Conservation (phyloP, 768 basidiomycete genomes). For the Naganishia randhawae region DNA sequence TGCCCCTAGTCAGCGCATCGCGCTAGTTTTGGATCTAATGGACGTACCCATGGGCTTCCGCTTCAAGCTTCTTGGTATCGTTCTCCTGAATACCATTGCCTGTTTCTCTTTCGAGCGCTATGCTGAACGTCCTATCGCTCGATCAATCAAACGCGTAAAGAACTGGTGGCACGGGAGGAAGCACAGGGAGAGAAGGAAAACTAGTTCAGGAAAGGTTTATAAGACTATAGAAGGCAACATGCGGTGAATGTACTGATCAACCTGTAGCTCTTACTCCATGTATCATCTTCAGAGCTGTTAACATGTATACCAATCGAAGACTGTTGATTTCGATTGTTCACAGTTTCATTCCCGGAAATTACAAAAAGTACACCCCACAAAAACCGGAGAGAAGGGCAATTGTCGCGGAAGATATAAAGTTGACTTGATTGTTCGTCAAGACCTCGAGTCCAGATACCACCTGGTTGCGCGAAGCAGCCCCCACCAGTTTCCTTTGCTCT, state of each 20-base stretch:
- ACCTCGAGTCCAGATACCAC: conserved; percentile 64
- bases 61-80: conserved; percentile 64
- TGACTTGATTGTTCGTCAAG: conserved; percentile 79
- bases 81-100: conserved; percentile 64
- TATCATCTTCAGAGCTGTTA: background rate
- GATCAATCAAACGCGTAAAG: conserved; percentile 42
- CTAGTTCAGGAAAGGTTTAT: conserved; percentile 70
- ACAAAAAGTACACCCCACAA: background rate
- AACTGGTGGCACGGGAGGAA: conserved; percentile 40
- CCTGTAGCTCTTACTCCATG: background rate
- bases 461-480: conserved; percentile 43
- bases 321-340: background rate
- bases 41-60: conserved; percentile 66
- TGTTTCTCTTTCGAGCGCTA: conserved; percentile 70
- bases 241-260: conserved; percentile 7
- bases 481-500: conserved; percentile 49
- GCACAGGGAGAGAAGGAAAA: conserved; percentile 51
- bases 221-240: conserved; percentile 68
- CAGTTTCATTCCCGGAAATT: no score
- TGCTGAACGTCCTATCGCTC: conserved; percentile 46
- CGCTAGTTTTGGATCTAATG: conserved; percentile 70
- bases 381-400: background rate
- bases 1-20: conserved; percentile 61
- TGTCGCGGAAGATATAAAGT: conserved; percentile 35
- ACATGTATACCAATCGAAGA: background rate